Evolutionary conservation across 108 stramenopile genomes (phyloP).

Genomic region (Skeletonema menzelii): DNA sequence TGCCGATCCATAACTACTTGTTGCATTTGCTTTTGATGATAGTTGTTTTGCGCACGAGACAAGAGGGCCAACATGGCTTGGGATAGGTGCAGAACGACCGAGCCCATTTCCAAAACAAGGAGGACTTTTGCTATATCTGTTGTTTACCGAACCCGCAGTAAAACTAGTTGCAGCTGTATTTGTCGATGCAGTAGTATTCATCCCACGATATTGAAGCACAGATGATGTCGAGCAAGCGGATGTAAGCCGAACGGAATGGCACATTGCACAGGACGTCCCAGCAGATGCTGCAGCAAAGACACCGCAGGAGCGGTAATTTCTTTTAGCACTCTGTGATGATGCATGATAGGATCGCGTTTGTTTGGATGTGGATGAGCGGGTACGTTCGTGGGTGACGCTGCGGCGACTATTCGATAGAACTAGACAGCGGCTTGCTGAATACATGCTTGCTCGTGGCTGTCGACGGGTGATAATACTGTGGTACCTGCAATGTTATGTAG

Average conservation of each 20-base stretch:
- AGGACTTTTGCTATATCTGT: background rate
- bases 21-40: background rate
- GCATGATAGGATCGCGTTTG: conserved; percentile 10
- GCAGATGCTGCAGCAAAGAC: background rate
- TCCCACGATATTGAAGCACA: background rate
- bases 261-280: conserved; percentile 5
- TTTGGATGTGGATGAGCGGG: conserved; percentile 3
- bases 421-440: conserved; percentile 10
- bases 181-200: background rate
- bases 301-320: background rate
- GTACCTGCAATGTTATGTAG: background rate
- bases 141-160: background rate
- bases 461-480: background rate
- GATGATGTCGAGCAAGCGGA: background rate
- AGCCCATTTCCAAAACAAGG: conserved; percentile 20
- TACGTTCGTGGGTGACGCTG: conserved; percentile 9
- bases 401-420: conserved; percentile 17
- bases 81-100: conserved; percentile 1
- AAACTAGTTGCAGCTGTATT: background rate
- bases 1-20: background rate
- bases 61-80: background rate
- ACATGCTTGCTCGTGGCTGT: background rate
- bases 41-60: background rate
- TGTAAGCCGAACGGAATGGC: background rate
- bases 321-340: conserved; percentile 2